Conservation (phyloP, 176 grass and related monocot genomes). For the Musa itinerans region DNA sequence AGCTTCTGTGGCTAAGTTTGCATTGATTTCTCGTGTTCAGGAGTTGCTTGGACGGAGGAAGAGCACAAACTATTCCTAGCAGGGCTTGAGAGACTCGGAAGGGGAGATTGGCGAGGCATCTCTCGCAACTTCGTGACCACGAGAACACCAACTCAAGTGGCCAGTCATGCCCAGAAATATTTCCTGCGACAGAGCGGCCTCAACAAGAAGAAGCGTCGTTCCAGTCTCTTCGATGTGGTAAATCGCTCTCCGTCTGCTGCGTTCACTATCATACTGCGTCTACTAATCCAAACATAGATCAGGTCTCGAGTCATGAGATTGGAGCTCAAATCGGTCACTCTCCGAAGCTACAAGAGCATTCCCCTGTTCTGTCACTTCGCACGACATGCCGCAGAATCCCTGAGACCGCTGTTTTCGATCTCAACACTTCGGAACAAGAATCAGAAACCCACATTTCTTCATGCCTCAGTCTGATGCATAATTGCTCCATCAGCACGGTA, state of each 20-base stretch:
- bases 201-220: conserved; percentile 80
- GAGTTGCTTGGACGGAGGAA: conserved; percentile 90
- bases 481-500: not conserved
- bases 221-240: conserved; percentile 91
- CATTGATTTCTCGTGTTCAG: conserved; percentile 17
- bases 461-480: not conserved
- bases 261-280: no score
- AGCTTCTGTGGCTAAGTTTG: not conserved
- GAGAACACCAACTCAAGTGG: conserved; percentile 86
- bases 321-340: not conserved
- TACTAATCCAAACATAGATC: not conserved
- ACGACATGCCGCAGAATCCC: not conserved
- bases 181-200: conserved; percentile 73
- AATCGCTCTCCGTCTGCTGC: not conserved
- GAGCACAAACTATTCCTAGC: conserved; percentile 73
- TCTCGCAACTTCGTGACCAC: conserved; percentile 73
- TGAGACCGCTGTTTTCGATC: not conserved
- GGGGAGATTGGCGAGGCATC: conserved; percentile 92
- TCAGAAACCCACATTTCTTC: not conserved
- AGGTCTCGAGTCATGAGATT: not conserved
- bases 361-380: not conserved
- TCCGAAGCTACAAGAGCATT: not conserved
- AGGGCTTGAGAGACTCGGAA: conserved; percentile 73
- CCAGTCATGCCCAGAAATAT: conserved; percentile 94
- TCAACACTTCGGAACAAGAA: not conserved